Conservation (phyloP, 176 grass and related monocot species). For the Eleusine indica region DNA sequence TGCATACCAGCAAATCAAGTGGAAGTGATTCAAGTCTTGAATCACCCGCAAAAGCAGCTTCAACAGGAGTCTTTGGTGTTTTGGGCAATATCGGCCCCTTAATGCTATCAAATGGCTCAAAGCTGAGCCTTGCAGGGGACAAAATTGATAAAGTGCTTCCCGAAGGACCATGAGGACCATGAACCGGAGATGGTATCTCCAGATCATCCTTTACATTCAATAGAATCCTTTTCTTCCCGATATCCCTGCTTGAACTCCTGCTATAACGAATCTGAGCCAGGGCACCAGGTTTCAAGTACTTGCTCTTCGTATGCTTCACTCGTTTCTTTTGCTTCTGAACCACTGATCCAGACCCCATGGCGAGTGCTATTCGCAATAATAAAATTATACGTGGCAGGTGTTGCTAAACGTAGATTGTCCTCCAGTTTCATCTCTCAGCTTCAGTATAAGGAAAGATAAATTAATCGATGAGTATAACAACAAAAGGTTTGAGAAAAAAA, state of each 20-base stretch:
- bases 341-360: slow-evolving; percentile 56
- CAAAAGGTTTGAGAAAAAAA: neutral
- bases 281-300: slow-evolving; percentile 74
- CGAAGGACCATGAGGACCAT: neutral
- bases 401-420: slow-evolving; percentile 7
- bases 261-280: slow-evolving; percentile 73
- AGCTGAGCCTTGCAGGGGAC: slow-evolving; percentile 48
- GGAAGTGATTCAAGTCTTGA: slow-evolving; percentile 91
- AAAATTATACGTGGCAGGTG: slow-evolving; percentile 7
- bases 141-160: slow-evolving; percentile 40
- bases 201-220: slow-evolving; percentile 64
- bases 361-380: slow-evolving; percentile 11
- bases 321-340: slow-evolving; percentile 69
- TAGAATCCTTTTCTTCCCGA: slow-evolving; percentile 76
- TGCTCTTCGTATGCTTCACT: slow-evolving; percentile 64
- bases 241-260: slow-evolving; percentile 71
- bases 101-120: slow-evolving; percentile 43
- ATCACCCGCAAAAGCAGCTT: slow-evolving; percentile 47
- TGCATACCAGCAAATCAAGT: slow-evolving; percentile 77
- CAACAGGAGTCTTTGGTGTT: slow-evolving; percentile 63
- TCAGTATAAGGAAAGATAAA: neutral
- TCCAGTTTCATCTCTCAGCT: slow-evolving; percentile 46
- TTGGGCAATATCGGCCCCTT: slow-evolving; percentile 49
- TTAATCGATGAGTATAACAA: neutral
- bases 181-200: slow-evolving; percentile 25